Evolutionary conservation across 352 stramenopile species (phyloP), one percentile per base, ranked within the genome.

Genomic region (Discostella stelligera): DNA sequence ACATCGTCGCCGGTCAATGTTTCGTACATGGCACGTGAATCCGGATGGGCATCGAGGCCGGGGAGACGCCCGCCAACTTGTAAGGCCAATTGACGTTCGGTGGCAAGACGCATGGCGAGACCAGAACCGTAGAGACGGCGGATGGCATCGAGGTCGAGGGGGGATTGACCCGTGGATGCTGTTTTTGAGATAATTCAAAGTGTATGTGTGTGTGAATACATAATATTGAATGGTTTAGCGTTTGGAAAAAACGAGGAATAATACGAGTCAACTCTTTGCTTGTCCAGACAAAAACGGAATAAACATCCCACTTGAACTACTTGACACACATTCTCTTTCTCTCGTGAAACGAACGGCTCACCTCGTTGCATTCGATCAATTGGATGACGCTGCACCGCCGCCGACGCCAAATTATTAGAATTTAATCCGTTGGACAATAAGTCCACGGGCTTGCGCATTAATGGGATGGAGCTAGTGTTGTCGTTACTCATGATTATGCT

Each of bases 61-160:
- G 76, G 71, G 18, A 86, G 67, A 46, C 80, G 62, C 58, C 80
- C 80, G 10, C 80, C 80, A 8, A 84, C 76, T 67, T 87, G 74
- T 2, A 77, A 71, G 1, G 85, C 85, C 66, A 87, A 77, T 48
- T 79, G 74, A 30, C 86, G 77, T 71, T 93, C 87, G 3, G 87
- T 91, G 10, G 87, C 81, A 13, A 93, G 74, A 32, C 74, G 67
- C 87, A 93, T 93, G 25, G 87, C 87, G 18, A 93, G 81, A 25
- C 79, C 87, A 32, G 78, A 87, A 48, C 87, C 87, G 65, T 93
- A 91, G 10, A 93, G 73, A 21, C 81, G 80, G 32, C 87, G 83
- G 52, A 91, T 84, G 46, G 70, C 70, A 60, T 86, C 80, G 5
- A 86, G 79, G 66, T 87, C 84, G n/a, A 78, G 68, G 32, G 68